Evolutionary conservation across 805 yeast species (phyloP).

Genomic region (Suhomyces tanzawaensis): DNA sequence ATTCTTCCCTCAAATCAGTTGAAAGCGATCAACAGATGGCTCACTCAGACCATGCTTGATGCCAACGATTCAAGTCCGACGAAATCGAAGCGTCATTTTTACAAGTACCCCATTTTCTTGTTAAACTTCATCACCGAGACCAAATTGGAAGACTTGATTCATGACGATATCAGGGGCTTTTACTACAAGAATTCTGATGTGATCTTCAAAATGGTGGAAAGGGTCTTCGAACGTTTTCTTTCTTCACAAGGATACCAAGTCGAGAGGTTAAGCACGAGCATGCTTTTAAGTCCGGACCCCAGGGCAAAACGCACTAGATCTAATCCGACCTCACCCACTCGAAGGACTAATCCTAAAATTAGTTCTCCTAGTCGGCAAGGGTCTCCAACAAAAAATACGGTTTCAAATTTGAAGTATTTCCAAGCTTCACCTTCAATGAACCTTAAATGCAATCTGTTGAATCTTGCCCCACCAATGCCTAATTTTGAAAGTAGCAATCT

Average conservation of each 20-base stretch:
- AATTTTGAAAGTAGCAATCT: too few species aligned
- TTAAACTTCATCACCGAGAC: conserved; percentile 27
- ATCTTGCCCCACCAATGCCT: too few species aligned
- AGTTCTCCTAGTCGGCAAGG: too few species aligned
- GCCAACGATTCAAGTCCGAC: conserved; percentile 1
- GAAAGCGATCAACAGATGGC: conserved; percentile 20
- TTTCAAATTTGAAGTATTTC: too few species aligned
- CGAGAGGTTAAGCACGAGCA: too few species aligned
- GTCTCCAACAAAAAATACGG: too few species aligned
- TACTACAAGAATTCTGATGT: conserved; percentile 25
- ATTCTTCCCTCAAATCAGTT: conserved; percentile 9
- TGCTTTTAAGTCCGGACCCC: too few species aligned
- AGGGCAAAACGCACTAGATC: too few species aligned
- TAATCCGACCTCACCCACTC: too few species aligned
- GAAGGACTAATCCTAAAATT: too few species aligned
- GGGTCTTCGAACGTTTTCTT: conserved; percentile 19
- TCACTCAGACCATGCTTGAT: conserved; percentile 19
- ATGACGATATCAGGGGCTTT: conserved; percentile 24
- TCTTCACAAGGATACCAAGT: conserved; percentile 1
- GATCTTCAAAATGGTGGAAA: conserved; percentile 25
- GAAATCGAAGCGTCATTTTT: conserved; percentile 19
- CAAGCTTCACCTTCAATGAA: too few species aligned
- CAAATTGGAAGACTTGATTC: conserved; percentile 35
- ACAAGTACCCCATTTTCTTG: conserved; percentile 38
- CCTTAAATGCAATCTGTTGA: too few species aligned